Percentiles rank a stretch among this genome's conserved stretches.
Evolutionary conservation across 306 rosid genomes (phyloP).

Genomic region (Prunus padus): DNA sequence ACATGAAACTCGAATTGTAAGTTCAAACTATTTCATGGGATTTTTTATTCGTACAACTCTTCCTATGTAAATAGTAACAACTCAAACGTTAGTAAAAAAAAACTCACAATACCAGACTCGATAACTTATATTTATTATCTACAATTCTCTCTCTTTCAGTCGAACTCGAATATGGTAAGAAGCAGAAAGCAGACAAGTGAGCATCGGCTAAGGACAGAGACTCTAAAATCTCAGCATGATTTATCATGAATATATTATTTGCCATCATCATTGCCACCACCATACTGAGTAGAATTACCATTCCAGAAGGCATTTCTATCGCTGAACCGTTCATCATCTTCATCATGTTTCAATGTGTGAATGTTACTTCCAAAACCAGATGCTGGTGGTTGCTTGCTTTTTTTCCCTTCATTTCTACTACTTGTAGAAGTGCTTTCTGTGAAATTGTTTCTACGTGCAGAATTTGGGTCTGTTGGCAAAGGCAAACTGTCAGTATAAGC

Average conservation of each 20-base stretch:
- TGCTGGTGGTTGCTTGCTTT: slow-evolving; percentile 19
- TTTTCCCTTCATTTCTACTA: slow-evolving; percentile 21
- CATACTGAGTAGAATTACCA: slow-evolving; percentile 64
- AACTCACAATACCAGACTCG: not conserved
- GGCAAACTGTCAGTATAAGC: not conserved
- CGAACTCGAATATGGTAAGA: not conserved
- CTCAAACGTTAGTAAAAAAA: not conserved
- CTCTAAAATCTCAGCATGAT: not conserved
- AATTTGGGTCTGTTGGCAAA: slow-evolving; percentile 31
- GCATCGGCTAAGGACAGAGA: not conserved
- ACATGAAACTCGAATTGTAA: no score
- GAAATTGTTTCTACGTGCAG: slow-evolving; percentile 9
- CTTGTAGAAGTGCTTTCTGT: slow-evolving; percentile 22
- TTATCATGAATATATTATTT: slow-evolving; percentile 21
- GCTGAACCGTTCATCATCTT: slow-evolving; percentile 45
- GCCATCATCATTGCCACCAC: slow-evolving; percentile 42
- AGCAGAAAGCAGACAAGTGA: not conserved
- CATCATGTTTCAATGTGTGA: slow-evolving; percentile 51
- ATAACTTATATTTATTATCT: not conserved
- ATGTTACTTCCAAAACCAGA: slow-evolving; percentile 48
- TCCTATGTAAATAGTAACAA: not conserved
- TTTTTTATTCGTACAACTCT: not conserved
- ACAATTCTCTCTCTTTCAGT: not conserved
- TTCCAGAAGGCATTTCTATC: slow-evolving; percentile 56
- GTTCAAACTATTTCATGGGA: not conserved